Evolutionary conservation across 768 basidiomycete species (phyloP), one percentile per base, ranked within the genome.

Genomic region (Hydnum rufescens): DNA sequence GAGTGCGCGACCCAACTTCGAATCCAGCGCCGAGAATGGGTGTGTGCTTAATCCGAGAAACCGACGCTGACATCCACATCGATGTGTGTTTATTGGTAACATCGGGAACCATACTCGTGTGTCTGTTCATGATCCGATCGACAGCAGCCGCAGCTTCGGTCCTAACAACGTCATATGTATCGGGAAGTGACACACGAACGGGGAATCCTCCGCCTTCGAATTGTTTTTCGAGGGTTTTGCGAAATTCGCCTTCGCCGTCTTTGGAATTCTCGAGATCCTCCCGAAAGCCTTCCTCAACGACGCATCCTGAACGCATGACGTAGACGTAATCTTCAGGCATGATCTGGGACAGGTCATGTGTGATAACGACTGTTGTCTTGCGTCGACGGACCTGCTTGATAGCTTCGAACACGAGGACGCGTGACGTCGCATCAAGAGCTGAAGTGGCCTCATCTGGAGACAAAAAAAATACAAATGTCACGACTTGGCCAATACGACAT

Each of bases 281-380:
- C 1, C 89, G 75, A 64, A 77, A 93, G 0, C 95, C 95, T 59
- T 88, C 82, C 62, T 97, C 87, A 46, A 80, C 80, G 29, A 95
- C 76, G 0, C 62, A 58, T 0, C 92, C 93, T 19, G 77, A 71
- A 58, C 78, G 76, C 69, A 97, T 78, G 2, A 96, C 84, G 62
- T 97, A 95, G 8, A 95, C 86, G 57, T 95, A 96, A 64, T 96
- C 92, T 13, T 69, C 64, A 0, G 66, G 51, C 22, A 66, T 65
- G 57, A 99, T 82, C 58, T 90, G 85, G 1, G 80, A 79, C 18
- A 97, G 76, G 59, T 97, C 95, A 64, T 97, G 93, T 0, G 93
- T 96, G 63, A 96, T 95, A 56, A 92, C 80, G 61, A 92, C 79
- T 4, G 87, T 95, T 3, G 87, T 96, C 59, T 76, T 78, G 67